Conservation (phyloP, 2,329 filamentous ascomycete genomes). For the Coniochaeta hoffmannii region DNA sequence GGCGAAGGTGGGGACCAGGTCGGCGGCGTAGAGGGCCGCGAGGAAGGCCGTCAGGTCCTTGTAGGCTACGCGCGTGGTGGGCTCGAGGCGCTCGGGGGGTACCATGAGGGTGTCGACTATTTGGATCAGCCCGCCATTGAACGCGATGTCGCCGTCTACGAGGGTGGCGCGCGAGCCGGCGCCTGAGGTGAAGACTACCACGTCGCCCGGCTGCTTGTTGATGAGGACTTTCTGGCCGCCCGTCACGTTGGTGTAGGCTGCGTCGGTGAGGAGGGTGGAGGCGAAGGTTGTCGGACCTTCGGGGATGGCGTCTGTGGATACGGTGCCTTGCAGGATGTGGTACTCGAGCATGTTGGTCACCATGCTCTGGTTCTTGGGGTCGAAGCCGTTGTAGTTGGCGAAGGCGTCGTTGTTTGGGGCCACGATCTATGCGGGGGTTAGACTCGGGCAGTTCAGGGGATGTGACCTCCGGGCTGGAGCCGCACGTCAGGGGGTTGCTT, state of each 20-base stretch:
- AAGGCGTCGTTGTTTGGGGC: constrained; percentile 53
- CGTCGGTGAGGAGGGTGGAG: constrained; percentile 33
- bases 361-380: constrained; percentile 34
- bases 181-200: constrained; percentile 31
- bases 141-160: constrained; percentile 33
- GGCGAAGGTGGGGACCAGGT: constrained; percentile 32
- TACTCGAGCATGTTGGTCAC: constrained; percentile 49
- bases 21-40: constrained; percentile 29
- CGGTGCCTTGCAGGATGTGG: constrained; percentile 49
- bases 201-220: constrained; percentile 32
- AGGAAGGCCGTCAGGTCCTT: constrained; percentile 31
- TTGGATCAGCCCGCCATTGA: constrained; percentile 43
- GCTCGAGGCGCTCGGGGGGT: constrained; percentile 32
- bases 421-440: constrained; percentile 31
- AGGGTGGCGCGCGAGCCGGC: constrained; percentile 34
- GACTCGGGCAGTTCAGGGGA: neutral
- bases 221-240: constrained; percentile 40
- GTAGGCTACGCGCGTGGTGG: constrained; percentile 24
- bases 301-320: constrained; percentile 30
- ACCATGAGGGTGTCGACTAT: constrained; percentile 44
- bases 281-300: constrained; percentile 30
- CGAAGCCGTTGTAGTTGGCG: constrained; percentile 42
- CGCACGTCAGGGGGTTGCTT: constrained; percentile 10
- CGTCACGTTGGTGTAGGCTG: constrained; percentile 39
- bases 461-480: neutral